phyloP scores from a whole-genome alignment of 1,284 basidiomycete species.

The Rhodotorula sp. region DNA sequence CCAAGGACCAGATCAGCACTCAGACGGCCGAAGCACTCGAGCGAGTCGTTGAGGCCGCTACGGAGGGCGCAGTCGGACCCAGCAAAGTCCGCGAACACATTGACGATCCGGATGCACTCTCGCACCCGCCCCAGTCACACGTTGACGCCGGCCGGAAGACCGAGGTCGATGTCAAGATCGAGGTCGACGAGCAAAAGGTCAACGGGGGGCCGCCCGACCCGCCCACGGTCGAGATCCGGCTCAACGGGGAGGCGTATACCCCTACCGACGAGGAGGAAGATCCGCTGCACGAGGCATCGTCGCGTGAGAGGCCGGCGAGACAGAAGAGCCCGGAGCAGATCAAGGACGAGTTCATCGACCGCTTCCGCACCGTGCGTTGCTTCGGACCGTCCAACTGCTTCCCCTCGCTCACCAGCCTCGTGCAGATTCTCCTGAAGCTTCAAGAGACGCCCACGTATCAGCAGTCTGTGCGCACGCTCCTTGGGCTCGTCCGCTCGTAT shows the following conservation, averaged over 20 bases:
- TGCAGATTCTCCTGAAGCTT: conserved; percentile 17
- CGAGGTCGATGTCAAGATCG: neutral
- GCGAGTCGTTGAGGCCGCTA: conserved; percentile 5
- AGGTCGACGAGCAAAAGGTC: too few species aligned
- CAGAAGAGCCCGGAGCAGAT: conserved; percentile 8
- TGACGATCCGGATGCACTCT: neutral
- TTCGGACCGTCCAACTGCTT: neutral
- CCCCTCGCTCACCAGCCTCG: neutral
- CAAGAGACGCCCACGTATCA: conserved; percentile 19
- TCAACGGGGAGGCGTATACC: neutral
- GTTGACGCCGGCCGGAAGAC: neutral
- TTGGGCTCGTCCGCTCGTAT: conserved; percentile 2
- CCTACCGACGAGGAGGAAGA: neutral
- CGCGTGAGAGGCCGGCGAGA: neutral
- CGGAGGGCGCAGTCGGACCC: neutral
- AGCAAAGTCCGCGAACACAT: neutral
- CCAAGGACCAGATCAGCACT: neutral
- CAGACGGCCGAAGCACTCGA: neutral
- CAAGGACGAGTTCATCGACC: conserved; percentile 26
- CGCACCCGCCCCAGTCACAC: too few species aligned
- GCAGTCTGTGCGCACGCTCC: conserved; percentile 10
- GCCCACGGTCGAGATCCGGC: neutral
- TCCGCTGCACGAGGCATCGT: neutral
- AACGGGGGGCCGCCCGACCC: neutral
- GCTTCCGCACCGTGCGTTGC: conserved; percentile 17